These are phyloP conservation scores for Apiospora pterosperma DNA, from an alignment of 2,329 filamentous ascomycete species.

Conservation along the genomic window DNA sequence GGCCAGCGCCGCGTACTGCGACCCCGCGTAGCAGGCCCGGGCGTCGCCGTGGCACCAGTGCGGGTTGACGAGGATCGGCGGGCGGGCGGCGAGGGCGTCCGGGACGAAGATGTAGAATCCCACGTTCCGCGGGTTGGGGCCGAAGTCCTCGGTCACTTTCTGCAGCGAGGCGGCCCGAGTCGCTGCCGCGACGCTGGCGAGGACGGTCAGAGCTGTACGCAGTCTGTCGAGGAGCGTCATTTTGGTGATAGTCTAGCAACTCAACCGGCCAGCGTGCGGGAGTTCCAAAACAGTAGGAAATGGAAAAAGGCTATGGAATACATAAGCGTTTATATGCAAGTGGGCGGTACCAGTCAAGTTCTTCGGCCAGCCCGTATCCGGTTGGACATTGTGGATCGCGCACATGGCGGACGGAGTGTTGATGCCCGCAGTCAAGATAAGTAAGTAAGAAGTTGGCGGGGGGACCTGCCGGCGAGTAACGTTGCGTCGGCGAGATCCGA, in stretches of 20 bases:
- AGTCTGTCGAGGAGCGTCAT: not conserved
- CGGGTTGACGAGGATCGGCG: slow-evolving; percentile 51
- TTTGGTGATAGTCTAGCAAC: not conserved
- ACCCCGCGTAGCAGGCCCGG: slow-evolving; percentile 42
- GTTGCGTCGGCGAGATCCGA: not conserved
- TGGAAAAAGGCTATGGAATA: too few relatives aligned
- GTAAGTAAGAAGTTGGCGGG: not conserved
- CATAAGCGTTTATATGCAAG: not conserved
- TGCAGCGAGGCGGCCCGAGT: slow-evolving; percentile 21
- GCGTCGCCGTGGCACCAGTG: slow-evolving; percentile 57
- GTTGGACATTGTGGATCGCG: not conserved
- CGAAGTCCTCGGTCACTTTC: slow-evolving; percentile 28
- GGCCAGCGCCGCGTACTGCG: slow-evolving; percentile 51
- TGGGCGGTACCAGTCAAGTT: not conserved
- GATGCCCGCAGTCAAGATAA: not conserved
- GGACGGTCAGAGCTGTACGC: not conserved
- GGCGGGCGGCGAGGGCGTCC: slow-evolving; percentile 36
- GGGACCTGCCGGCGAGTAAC: not conserved
- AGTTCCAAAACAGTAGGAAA: too few relatives aligned
- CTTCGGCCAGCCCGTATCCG: not conserved
- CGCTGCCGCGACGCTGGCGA: not conserved
- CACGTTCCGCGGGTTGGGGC: slow-evolving; percentile 47
- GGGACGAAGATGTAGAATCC: slow-evolving; percentile 51
- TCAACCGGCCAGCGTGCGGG: not conserved
- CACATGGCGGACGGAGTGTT: not conserved